These are phyloP conservation scores for Wickerhamomyces sp. DNA, from an alignment of 1,139 yeast genomes.

Conservation along the genomic window DNA sequence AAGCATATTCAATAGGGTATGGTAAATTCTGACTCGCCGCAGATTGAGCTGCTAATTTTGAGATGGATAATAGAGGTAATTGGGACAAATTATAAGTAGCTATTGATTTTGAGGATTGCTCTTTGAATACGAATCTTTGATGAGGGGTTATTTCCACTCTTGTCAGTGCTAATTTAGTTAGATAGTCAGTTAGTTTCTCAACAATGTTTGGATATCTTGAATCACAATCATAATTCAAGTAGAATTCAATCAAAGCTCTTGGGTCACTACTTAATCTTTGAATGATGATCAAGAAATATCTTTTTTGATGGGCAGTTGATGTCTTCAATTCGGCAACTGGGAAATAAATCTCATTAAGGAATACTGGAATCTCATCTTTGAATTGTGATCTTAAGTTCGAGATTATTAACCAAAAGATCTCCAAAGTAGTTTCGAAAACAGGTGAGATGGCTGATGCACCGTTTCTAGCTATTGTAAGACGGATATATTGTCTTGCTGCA, in stretches of 20 bases:
- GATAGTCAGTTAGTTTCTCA: constrained; percentile 73
- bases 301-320: constrained; percentile 88
- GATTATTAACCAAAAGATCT: constrained; percentile 86
- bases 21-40: constrained; percentile 59
- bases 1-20: constrained; percentile 76
- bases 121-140: constrained; percentile 64
- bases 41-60: constrained; percentile 56
- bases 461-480: constrained; percentile 80
- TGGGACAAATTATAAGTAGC: constrained; percentile 72
- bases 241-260: constrained; percentile 84
- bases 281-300: constrained; percentile 74
- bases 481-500: constrained; percentile 80
- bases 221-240: constrained; percentile 94
- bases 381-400: constrained; percentile 82
- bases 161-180: constrained; percentile 68
- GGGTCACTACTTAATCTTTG: constrained; percentile 86
- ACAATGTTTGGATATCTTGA: constrained; percentile 77
- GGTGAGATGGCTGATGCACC: constrained; percentile 92
- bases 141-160: constrained; percentile 68
- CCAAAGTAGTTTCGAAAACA: constrained; percentile 86
- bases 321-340: constrained; percentile 92
- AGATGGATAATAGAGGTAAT: constrained; percentile 72
- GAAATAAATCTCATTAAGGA: constrained; percentile 88
- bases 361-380: constrained; percentile 89
- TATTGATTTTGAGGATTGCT: constrained; percentile 53